These are phyloP conservation scores for Aspergillus quadrilineatus DNA, from an alignment of 2,329 filamentous ascomycete species.

Conservation along the genomic window DNA sequence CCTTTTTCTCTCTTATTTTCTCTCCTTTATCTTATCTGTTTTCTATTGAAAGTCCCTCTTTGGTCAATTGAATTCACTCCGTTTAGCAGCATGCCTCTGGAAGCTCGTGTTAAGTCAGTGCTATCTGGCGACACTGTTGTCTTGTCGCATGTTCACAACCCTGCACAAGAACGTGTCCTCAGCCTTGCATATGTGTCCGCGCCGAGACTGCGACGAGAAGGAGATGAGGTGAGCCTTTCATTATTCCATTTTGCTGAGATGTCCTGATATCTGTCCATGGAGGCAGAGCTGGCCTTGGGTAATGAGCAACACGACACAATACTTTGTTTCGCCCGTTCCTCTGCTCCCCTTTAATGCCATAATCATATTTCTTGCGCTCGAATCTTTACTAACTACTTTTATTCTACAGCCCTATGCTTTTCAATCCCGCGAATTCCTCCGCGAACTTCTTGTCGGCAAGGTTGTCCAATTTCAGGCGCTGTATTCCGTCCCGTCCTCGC, in stretches of 20 bases:
- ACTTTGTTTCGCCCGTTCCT: background rate
- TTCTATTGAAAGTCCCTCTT: conserved; percentile 9
- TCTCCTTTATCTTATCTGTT: conserved; percentile 10
- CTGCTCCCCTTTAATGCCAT: too few species aligned
- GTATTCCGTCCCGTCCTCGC: conserved; percentile 79
- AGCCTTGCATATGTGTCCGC: conserved; percentile 91
- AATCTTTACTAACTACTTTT: conserved; percentile 7
- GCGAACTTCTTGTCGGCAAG: conserved; percentile 81
- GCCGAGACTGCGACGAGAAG: conserved; percentile 81
- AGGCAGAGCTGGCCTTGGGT: conserved; percentile 1
- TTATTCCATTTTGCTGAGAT: background rate
- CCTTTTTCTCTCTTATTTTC: background rate
- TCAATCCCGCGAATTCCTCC: conserved; percentile 89
- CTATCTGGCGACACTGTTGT: conserved; percentile 91
- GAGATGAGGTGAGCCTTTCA: conserved; percentile 65
- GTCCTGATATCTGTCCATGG: background rate
- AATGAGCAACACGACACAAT: background rate
- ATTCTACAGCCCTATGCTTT: conserved; percentile 71
- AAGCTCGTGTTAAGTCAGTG: conserved; percentile 85
- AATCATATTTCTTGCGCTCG: background rate
- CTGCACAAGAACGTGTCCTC: conserved; percentile 77
- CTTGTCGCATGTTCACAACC: conserved; percentile 76
- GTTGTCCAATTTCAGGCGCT: conserved; percentile 78
- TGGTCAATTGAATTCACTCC: conserved; percentile 12
- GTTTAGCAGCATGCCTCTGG: conserved; percentile 38